phyloP scores from a whole-genome alignment of 441 rosid species.

The Viola pubescens region DNA sequence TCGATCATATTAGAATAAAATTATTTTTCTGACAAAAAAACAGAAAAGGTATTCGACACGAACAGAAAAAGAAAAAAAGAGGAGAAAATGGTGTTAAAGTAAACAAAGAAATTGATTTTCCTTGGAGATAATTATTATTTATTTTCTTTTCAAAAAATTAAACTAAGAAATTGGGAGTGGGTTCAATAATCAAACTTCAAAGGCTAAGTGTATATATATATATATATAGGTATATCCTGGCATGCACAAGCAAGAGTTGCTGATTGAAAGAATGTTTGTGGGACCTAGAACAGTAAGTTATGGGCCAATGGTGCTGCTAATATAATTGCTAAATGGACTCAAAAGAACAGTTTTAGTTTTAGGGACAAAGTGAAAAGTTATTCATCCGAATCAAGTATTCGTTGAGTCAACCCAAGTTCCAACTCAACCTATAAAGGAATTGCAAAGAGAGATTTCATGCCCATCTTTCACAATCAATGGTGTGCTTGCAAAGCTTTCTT shows the following conservation, averaged over 20 bases:
- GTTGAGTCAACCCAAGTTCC: not conserved
- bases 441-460: conserved; percentile 1
- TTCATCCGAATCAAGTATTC: not conserved
- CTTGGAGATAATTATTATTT: not conserved
- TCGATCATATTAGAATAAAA: not conserved
- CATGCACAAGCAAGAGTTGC: too few species aligned
- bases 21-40: not conserved
- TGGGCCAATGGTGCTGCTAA: too few species aligned
- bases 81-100: not conserved
- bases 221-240: too few species aligned
- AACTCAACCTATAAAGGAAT: not conserved
- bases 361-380: conserved; percentile 14
- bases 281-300: too few species aligned
- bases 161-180: too few species aligned
- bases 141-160: too few species aligned
- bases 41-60: not conserved
- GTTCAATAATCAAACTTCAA: too few species aligned
- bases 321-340: too few species aligned
- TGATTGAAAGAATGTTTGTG: too few species aligned
- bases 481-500: not conserved
- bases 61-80: not conserved
- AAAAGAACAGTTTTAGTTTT: too few species aligned
- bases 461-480: conserved; percentile 16
- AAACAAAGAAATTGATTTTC: not conserved
- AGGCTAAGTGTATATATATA: too few species aligned